Percentiles rank a stretch among this genome's conserved stretches.
These are phyloP conservation scores for Claviceps lovelessii DNA, from an alignment of 2,329 filamentous ascomycete genomes.

Conservation along the genomic window DNA sequence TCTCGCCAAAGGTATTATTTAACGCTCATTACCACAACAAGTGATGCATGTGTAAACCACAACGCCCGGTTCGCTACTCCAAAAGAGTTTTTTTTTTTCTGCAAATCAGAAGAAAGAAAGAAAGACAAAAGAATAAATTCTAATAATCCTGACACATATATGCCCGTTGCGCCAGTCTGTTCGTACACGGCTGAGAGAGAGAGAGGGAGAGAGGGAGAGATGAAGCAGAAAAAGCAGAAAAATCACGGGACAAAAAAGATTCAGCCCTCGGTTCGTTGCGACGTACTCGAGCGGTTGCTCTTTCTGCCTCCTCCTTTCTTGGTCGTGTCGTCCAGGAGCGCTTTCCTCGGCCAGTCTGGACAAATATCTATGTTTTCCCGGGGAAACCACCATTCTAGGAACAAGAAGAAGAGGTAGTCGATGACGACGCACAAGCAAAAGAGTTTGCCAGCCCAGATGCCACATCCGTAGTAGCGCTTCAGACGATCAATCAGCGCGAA, in stretches of 20 bases:
- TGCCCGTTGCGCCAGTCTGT: background rate
- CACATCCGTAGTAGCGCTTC: slow-evolving; percentile 94
- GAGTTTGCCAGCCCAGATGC: slow-evolving; percentile 94
- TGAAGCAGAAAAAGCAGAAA: background rate
- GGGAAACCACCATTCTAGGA: slow-evolving; percentile 78
- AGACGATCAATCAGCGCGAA: slow-evolving; percentile 88
- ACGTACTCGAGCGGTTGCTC: slow-evolving; percentile 21
- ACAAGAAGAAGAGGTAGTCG: slow-evolving; percentile 80
- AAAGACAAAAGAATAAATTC: too few species aligned
- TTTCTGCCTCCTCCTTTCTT: slow-evolving; percentile 12
- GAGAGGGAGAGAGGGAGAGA: background rate
- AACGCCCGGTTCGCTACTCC: too few species aligned
- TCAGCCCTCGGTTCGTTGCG: slow-evolving; percentile 12
- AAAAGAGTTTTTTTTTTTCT: too few species aligned
- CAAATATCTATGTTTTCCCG: slow-evolving; percentile 77
- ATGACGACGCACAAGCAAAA: slow-evolving; percentile 92
- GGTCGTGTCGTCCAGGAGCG: slow-evolving; percentile 17
- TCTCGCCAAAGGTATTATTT: too few species aligned
- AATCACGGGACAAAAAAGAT: background rate
- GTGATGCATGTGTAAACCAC: too few species aligned
- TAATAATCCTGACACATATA: background rate
- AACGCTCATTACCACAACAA: too few species aligned
- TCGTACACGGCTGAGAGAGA: background rate
- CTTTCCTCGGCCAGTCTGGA: slow-evolving; percentile 80
- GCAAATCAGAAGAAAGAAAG: too few species aligned